Conservation (phyloP, 225 moss, liverwort and hornwort genomes). For the Physcomitrellopsis africana region DNA sequence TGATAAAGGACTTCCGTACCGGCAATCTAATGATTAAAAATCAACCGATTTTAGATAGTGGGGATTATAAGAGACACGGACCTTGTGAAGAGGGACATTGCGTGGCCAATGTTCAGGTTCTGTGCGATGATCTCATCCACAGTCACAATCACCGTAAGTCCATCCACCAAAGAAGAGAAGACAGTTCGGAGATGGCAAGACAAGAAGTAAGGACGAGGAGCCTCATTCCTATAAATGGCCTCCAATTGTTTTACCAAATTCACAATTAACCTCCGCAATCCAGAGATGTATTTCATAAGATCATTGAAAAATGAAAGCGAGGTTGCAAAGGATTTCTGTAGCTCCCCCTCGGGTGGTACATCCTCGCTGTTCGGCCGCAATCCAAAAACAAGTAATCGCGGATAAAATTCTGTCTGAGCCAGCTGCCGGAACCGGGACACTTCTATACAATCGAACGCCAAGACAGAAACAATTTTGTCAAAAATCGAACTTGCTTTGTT, state of each 20-base stretch:
- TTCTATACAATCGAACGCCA: constrained; percentile 86
- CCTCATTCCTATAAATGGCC: constrained; percentile 74
- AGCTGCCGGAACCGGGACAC: constrained; percentile 58
- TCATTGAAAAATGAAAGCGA: constrained; percentile 77
- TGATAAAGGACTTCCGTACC: constrained; percentile 9
- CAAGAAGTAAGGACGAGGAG: constrained; percentile 59
- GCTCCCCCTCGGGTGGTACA: constrained; percentile 76
- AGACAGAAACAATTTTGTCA: constrained; percentile 74
- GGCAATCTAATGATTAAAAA: constrained; percentile 7
- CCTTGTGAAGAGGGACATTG: constrained; percentile 91
- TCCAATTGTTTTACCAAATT: constrained; percentile 87
- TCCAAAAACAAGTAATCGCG: constrained; percentile 85
- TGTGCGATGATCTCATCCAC: constrained; percentile 89
- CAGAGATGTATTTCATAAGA: constrained; percentile 63
- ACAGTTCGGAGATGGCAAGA: constrained; percentile 75
- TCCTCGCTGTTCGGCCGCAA: constrained; percentile 65
- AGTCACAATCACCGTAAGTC: constrained; percentile 71
- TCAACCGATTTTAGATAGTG: too few species aligned
- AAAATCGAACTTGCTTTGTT: constrained; percentile 45
- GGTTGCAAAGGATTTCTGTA: constrained; percentile 80
- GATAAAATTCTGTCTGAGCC: constrained; percentile 65
- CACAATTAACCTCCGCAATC: constrained; percentile 63
- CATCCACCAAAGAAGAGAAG: constrained; percentile 74
- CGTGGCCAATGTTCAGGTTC: constrained; percentile 79
- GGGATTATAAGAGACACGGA: constrained; percentile 28